Evolutionary conservation across 106 monocot species (phyloP).

Genomic region (Dendrobium officinale): DNA sequence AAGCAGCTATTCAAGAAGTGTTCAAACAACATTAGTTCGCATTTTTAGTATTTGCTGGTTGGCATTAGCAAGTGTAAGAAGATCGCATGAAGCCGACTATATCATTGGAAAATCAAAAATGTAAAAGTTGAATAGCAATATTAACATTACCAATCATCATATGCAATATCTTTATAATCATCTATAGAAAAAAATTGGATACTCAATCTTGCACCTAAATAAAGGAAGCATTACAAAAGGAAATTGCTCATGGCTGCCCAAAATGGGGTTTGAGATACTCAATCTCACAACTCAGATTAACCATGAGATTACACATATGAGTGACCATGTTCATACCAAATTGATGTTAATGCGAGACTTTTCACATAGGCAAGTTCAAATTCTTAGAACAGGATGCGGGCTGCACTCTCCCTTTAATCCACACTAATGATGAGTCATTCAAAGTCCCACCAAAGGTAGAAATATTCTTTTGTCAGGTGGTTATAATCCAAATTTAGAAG

Average conservation of each 20-base stretch:
- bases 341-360: not conserved
- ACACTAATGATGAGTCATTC: not conserved
- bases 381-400: not conserved
- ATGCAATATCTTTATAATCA: not conserved
- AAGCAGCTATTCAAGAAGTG: constrained; percentile 1
- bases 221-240: not conserved
- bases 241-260: not conserved
- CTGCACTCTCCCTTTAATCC: not conserved
- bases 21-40: not conserved
- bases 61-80: not conserved
- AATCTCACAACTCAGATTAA: too few relatives aligned
- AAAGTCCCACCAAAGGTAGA: not conserved
- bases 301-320: too few relatives aligned
- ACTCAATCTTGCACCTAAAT: not conserved
- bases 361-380: not conserved
- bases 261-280: not conserved
- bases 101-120: not conserved
- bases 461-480: not conserved
- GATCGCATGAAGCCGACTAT: not conserved
- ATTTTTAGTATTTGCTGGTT: not conserved
- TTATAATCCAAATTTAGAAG: not conserved
- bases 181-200: not conserved
- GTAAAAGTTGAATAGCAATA: not conserved
- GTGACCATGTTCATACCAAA: too few relatives aligned
- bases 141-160: not conserved